A percentile compares a stretch with the other conserved stretches of the same genome.
Evolutionary conservation across 2,329 filamentous ascomycete genomes (phyloP).

Genomic region (Cadophora malorum): DNA sequence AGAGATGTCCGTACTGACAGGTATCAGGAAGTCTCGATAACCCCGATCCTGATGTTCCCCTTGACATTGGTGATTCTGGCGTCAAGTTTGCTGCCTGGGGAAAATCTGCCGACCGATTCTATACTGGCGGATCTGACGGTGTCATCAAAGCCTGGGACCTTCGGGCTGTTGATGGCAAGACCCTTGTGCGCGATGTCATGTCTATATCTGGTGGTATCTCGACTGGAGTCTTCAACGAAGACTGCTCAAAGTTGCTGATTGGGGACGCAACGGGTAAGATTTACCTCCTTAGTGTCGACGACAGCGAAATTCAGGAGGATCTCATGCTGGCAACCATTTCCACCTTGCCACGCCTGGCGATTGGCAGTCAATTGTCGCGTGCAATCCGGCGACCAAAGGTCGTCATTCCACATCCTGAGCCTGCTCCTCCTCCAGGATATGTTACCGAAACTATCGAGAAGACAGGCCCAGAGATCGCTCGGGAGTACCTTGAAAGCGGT

Average conservation of each 20-base stretch:
- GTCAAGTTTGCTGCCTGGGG: slow-evolving; percentile 71
- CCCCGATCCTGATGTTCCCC: slow-evolving; percentile 40
- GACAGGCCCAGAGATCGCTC: slow-evolving; percentile 42
- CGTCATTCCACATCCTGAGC: slow-evolving; percentile 57
- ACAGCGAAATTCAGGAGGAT: slow-evolving; percentile 44
- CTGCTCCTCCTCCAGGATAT: slow-evolving; percentile 49
- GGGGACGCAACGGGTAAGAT: slow-evolving; percentile 68
- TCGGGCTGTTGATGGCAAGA: slow-evolving; percentile 49
- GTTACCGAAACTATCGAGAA: slow-evolving; percentile 28
- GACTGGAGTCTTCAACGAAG: slow-evolving; percentile 63
- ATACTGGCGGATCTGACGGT: slow-evolving; percentile 69
- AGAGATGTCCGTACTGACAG: slow-evolving; percentile 27
- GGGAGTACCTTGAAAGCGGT: slow-evolving; percentile 48
- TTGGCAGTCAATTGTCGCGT: slow-evolving; percentile 16
- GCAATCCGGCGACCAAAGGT: slow-evolving; percentile 49
- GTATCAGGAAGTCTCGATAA: slow-evolving; percentile 42
- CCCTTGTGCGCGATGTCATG: slow-evolving; percentile 59
- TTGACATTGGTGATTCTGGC: slow-evolving; percentile 63
- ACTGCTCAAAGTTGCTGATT: slow-evolving; percentile 60
- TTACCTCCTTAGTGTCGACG: slow-evolving; percentile 59
- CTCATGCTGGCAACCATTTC: background rate
- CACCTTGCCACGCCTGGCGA: background rate
- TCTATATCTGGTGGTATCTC: slow-evolving; percentile 63
- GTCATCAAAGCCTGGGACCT: slow-evolving; percentile 69
- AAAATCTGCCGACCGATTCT: slow-evolving; percentile 60